Conservation (phyloP, 2,329 filamentous ascomycete species). For the Cercospora brassicicola region DNA sequence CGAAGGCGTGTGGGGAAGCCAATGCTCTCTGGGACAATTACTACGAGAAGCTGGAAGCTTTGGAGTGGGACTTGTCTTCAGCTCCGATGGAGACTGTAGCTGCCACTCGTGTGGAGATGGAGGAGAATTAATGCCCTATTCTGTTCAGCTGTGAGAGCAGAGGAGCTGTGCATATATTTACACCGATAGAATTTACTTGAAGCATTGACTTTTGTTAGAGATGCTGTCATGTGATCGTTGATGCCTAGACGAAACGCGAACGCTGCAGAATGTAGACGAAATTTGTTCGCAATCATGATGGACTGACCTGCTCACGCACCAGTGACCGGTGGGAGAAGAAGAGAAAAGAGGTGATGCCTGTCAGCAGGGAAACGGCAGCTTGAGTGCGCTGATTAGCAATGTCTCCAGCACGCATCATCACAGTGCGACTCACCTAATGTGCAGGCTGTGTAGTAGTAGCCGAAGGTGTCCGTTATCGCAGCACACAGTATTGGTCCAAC, state of each 20-base stretch:
- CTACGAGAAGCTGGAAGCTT: slow-evolving; percentile 44
- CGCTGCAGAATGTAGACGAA: not conserved
- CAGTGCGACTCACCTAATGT: slow-evolving; percentile 15
- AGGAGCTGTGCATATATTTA: not conserved
- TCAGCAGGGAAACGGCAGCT: slow-evolving; percentile 13
- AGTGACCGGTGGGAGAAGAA: slow-evolving; percentile 24
- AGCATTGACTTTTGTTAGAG: not conserved
- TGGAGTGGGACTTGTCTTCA: slow-evolving; percentile 67
- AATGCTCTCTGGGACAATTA: slow-evolving; percentile 48
- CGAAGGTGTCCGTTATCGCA: slow-evolving; percentile 18
- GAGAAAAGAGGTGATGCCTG: slow-evolving; percentile 17
- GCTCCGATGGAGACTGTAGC: slow-evolving; percentile 66
- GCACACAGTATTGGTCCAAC: slow-evolving; percentile 25
- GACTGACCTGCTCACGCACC: slow-evolving; percentile 2
- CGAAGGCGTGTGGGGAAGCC: slow-evolving; percentile 34
- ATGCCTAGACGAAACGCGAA: not conserved
- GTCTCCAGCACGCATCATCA: not conserved
- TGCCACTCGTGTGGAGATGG: slow-evolving; percentile 43
- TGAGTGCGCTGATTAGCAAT: not conserved
- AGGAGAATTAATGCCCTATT: not conserved
- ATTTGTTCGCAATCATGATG: not conserved
- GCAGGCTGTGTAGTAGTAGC: slow-evolving; percentile 22
- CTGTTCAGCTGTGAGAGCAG: not conserved
- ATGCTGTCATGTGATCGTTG: not conserved
- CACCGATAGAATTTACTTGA: not conserved